Evolutionary conservation across 2,329 filamentous ascomycete species (phyloP).

Genomic region (Arthrobotrys conoides): DNA sequence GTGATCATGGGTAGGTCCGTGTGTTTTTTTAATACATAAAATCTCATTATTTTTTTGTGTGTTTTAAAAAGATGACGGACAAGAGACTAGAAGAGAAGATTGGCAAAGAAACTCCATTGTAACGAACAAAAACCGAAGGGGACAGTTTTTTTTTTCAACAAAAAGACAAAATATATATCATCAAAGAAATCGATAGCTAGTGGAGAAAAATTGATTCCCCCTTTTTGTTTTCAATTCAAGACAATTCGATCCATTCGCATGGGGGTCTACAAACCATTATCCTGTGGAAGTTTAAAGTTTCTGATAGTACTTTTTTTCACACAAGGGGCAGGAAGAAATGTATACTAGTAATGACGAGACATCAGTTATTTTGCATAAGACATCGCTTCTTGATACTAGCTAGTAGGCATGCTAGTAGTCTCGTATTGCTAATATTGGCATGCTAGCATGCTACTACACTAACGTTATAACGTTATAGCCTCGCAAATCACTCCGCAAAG

Average conservation of each 20-base stretch:
- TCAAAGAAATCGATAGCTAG: conserved; percentile 35
- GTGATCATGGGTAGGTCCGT: conserved; percentile 33
- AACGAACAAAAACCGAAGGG: conserved; percentile 19
- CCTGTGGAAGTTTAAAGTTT: too few species aligned
- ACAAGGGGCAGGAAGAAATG: conserved; percentile 18
- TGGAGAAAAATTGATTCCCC: conserved; percentile 34
- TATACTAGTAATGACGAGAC: conserved; percentile 46
- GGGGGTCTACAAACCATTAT: too few species aligned
- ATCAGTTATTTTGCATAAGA: neutral
- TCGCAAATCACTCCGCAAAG: too few species aligned
- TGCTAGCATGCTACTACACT: too few species aligned
- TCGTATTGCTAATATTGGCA: too few species aligned
- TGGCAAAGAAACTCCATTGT: conserved; percentile 40
- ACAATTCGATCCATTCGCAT: neutral
- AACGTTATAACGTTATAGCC: too few species aligned
- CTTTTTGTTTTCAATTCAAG: neutral
- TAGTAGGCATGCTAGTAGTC: too few species aligned
- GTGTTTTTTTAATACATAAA: conserved; percentile 9
- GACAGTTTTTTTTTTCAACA: conserved; percentile 1
- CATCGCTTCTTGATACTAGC: neutral
- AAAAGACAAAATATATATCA: conserved; percentile 18
- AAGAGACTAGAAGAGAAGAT: neutral
- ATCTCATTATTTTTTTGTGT: neutral
- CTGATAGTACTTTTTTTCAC: neutral
- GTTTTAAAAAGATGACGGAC: conserved; percentile 19